phyloP scores from a whole-genome alignment of 2,329 filamentous ascomycete species.

The Bipolaris gigantea region DNA sequence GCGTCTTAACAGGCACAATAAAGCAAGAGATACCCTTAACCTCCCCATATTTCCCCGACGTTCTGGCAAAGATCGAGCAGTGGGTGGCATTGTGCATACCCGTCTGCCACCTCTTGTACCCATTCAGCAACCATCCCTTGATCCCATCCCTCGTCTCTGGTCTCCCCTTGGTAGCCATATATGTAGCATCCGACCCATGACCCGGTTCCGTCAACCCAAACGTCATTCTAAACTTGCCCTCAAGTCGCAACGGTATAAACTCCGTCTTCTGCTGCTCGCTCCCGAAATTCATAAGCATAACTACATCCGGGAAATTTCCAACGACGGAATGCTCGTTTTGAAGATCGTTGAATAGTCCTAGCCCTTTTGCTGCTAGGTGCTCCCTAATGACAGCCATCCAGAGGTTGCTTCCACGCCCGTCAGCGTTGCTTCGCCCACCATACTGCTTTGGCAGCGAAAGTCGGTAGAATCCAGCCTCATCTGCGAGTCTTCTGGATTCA shows the following conservation, averaged over 20 bases:
- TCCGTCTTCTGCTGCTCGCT: conserved; percentile 56
- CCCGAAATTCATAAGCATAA: conserved; percentile 66
- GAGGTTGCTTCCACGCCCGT: conserved; percentile 55
- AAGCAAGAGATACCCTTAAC: conserved; percentile 63
- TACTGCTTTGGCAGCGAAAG: conserved; percentile 60
- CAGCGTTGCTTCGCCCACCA: conserved; percentile 54
- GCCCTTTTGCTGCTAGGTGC: conserved; percentile 61
- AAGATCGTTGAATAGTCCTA: conserved; percentile 65
- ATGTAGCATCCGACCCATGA: conserved; percentile 65
- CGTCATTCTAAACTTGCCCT: conserved; percentile 59
- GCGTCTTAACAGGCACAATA: conserved; percentile 57
- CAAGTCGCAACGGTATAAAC: conserved; percentile 57
- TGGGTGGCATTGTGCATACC: conserved; percentile 65
- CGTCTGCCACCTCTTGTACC: conserved; percentile 67
- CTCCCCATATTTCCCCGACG: conserved; percentile 56
- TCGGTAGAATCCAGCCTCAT: conserved; percentile 63
- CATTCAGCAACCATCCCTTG: conserved; percentile 58
- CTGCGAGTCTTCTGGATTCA: conserved; percentile 55
- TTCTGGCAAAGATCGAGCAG: conserved; percentile 64
- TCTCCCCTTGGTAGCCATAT: conserved; percentile 60
- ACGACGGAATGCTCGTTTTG: conserved; percentile 66
- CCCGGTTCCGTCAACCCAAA: conserved; percentile 65
- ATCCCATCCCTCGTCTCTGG: conserved; percentile 50
- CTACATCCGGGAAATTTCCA: conserved; percentile 64
- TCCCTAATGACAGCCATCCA: conserved; percentile 66